These are phyloP conservation scores for Mortierella hygrophila DNA, from an alignment of 192 early-diverging fungal species.

Conservation along the genomic window DNA sequence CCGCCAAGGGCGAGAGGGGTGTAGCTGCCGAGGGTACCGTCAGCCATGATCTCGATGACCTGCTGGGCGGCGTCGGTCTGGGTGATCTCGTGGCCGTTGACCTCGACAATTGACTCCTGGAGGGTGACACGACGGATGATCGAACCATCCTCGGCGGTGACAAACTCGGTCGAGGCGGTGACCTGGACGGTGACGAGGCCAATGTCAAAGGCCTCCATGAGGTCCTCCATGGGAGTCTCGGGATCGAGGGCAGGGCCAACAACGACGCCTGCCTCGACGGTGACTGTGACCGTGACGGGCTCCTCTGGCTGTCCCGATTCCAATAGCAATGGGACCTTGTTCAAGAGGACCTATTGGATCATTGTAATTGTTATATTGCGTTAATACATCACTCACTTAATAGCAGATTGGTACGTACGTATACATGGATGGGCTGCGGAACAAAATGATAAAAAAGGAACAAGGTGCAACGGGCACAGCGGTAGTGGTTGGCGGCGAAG, in stretches of 20 bases:
- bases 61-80: constrained; percentile 68
- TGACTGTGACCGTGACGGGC: constrained; percentile 39
- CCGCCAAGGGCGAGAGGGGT: constrained; percentile 37
- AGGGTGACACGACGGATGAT: constrained; percentile 65
- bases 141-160: constrained; percentile 52
- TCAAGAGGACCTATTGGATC: constrained; percentile 59
- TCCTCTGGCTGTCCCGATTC: constrained; percentile 50
- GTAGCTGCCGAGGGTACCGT: constrained; percentile 58
- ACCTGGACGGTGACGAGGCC: constrained; percentile 70
- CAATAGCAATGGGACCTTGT: constrained; percentile 62
- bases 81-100: constrained; percentile 65
- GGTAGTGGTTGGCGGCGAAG: background rate
- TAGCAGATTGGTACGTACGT: background rate
- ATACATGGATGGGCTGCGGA: background rate
- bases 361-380: background rate
- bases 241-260: constrained; percentile 55
- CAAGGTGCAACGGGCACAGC: background rate
- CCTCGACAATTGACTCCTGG: constrained; percentile 62
- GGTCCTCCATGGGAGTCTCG: constrained; percentile 55
- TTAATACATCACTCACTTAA: background rate
- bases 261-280: constrained; percentile 45
- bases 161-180: constrained; percentile 58
- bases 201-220: constrained; percentile 62
- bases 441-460: background rate
- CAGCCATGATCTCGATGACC: constrained; percentile 66